phyloP scores from a whole-genome alignment of 2,329 filamentous ascomycete species.

The Paecilomyces niveus region DNA sequence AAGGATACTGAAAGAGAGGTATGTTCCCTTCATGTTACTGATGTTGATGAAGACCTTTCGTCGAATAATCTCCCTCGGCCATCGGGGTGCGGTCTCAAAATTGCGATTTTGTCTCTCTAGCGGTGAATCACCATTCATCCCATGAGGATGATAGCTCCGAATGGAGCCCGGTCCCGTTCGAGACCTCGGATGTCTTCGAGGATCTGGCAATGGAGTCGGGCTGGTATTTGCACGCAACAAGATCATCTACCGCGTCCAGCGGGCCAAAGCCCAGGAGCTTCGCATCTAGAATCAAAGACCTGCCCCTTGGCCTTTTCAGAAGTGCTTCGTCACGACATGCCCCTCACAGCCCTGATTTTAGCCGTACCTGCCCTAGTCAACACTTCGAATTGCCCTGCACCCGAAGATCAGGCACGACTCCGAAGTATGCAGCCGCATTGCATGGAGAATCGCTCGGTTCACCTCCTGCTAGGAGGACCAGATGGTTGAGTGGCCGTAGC shows the following conservation, averaged over 20 bases:
- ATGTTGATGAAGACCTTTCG: background rate
- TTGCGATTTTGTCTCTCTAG: background rate
- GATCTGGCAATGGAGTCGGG: background rate
- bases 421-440: background rate
- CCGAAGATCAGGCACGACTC: background rate
- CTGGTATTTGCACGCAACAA: no score
- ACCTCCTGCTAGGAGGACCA: background rate
- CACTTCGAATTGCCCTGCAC: background rate
- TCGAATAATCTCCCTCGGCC: background rate
- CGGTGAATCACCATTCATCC: background rate
- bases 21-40: conserved; percentile 26
- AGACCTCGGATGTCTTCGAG: background rate
- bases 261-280: background rate
- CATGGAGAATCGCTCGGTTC: background rate
- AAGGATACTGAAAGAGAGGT: conserved; percentile 90
- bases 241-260: no score
- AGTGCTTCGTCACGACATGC: no score
- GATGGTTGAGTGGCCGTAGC: background rate
- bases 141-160: background rate
- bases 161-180: background rate
- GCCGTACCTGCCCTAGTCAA: no score
- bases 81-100: background rate
- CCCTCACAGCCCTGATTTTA: no score
- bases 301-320: no score
- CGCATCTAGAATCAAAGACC: background rate